Percentiles rank a stretch among this genome's conserved stretches.
Conservation (phyloP, 1,139 yeast genomes). For the Yamadazyma taylorii region DNA sequence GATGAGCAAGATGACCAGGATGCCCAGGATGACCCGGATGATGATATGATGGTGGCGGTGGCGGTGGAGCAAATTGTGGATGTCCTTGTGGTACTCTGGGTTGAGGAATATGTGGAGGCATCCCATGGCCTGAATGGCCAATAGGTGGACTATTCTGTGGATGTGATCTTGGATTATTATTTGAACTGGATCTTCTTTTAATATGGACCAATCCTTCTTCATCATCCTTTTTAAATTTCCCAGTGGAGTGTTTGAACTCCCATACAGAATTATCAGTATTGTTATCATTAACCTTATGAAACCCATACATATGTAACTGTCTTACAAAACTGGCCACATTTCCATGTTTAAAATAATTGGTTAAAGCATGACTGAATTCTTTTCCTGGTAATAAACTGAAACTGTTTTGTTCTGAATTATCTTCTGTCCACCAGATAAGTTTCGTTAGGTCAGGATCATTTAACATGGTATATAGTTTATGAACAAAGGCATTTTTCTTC, state of each 20-base stretch:
- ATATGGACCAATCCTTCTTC: constrained; percentile 62
- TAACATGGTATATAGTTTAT: constrained; percentile 61
- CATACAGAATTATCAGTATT: constrained; percentile 47
- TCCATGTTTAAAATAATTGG: constrained; percentile 47
- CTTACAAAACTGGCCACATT: constrained; percentile 49
- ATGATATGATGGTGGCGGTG: too few species aligned
- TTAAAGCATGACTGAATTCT: constrained; percentile 45
- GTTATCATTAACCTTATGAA: constrained; percentile 52
- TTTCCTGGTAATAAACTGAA: constrained; percentile 62
- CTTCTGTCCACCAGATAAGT: constrained; percentile 77
- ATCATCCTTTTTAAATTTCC: constrained; percentile 75
- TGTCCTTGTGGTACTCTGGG: constrained; percentile 3
- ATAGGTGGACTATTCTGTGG: not conserved
- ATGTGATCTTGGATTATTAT: constrained; percentile 6
- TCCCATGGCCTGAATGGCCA: constrained; percentile 4
- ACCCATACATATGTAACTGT: constrained; percentile 51
- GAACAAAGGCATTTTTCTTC: constrained; percentile 65
- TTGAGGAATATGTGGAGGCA: constrained; percentile 4
- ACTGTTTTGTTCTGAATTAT: constrained; percentile 53
- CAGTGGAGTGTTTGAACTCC: constrained; percentile 89
- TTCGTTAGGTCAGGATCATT: constrained; percentile 48
- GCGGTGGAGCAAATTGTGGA: constrained; percentile 3
- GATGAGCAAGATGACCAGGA: not conserved
- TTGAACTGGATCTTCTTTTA: constrained; percentile 57
- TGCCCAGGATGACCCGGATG: too few species aligned